These are phyloP conservation scores for Eustoma russellianum DNA, from an alignment of 257 asterid genomes.

Conservation along the genomic window DNA sequence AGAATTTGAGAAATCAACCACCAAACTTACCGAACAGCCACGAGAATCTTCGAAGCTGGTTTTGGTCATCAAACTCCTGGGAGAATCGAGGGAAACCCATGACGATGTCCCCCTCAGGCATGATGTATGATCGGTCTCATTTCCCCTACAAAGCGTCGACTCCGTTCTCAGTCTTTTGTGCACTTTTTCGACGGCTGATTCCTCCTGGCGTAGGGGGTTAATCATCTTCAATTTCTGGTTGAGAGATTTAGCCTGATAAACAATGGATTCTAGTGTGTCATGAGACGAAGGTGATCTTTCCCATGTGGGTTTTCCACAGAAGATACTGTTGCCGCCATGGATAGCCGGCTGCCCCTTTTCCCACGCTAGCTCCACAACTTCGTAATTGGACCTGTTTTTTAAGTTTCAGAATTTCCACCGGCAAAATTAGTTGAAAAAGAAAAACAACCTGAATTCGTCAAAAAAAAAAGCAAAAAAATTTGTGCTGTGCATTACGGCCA, in stretches of 20 bases:
- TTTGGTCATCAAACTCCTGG: constrained; percentile 35
- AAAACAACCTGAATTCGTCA: too few species aligned
- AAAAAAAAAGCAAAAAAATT: too few species aligned
- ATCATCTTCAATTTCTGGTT: neutral
- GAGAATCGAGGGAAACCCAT: constrained; percentile 50
- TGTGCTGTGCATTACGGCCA: too few species aligned
- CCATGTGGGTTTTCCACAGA: constrained; percentile 16
- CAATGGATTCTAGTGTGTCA: constrained; percentile 53
- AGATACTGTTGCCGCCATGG: constrained; percentile 32
- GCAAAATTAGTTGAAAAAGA: too few species aligned
- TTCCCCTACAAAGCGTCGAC: constrained; percentile 33
- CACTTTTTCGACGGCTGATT: too few species aligned
- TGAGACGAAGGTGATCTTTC: constrained; percentile 1
- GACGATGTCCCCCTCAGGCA: constrained; percentile 17
- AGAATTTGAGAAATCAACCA: too few species aligned
- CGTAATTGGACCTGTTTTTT: constrained; percentile 34
- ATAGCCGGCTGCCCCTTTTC: constrained; percentile 43
- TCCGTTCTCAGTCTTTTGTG: too few species aligned
- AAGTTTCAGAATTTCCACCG: too few species aligned
- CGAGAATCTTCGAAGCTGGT: constrained; percentile 41
- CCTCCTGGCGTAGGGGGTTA: neutral
- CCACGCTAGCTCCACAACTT: constrained; percentile 49
- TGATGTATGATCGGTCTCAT: constrained; percentile 17
- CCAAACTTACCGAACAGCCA: constrained; percentile 34
- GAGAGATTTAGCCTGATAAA: constrained; percentile 37